Percentiles rank a stretch among this genome's conserved stretches.
Conservation (phyloP, 2,329 filamentous ascomycete species). For the Verticillium dahliae region DNA sequence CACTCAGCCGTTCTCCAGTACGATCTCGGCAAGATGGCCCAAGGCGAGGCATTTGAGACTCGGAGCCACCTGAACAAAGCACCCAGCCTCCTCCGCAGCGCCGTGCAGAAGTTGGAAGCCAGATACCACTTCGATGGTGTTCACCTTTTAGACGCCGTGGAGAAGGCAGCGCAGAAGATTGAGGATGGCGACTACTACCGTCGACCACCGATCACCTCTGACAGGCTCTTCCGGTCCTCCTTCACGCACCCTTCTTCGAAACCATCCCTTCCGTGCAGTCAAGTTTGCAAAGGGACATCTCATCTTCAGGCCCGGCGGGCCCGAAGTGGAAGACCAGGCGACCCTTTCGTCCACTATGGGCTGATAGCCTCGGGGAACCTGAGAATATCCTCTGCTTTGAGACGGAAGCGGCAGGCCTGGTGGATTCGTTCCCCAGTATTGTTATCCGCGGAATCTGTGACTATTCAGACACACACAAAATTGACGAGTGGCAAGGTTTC, state of each 20-base stretch:
- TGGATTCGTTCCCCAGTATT: conserved; percentile 20
- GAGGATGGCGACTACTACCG: too few relatives aligned
- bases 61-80: not conserved
- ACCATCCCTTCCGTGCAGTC: too few relatives aligned
- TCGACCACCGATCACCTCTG: too few relatives aligned
- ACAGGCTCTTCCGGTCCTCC: too few relatives aligned
- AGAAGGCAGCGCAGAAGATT: too few relatives aligned
- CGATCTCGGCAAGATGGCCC: conserved; percentile 7
- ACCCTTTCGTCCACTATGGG: conserved; percentile 21
- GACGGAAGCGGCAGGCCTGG: conserved; percentile 23
- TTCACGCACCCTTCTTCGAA: too few relatives aligned
- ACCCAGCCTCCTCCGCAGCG: too few relatives aligned
- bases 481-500: conserved; percentile 16
- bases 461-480: conserved; percentile 21
- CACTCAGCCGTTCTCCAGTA: conserved; percentile 5
- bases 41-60: not conserved
- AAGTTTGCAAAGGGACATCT: too few relatives aligned
- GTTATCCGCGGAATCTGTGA: conserved; percentile 25
- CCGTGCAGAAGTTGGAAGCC: too few relatives aligned
- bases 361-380: conserved; percentile 12
- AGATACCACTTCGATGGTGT: too few relatives aligned
- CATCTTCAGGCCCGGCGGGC: too few relatives aligned
- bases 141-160: too few relatives aligned
- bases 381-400: conserved; percentile 24
- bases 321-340: conserved; percentile 12